Evolutionary conservation across 306 rosid genomes (phyloP).

Genomic region (Inga leiocalycina): DNA sequence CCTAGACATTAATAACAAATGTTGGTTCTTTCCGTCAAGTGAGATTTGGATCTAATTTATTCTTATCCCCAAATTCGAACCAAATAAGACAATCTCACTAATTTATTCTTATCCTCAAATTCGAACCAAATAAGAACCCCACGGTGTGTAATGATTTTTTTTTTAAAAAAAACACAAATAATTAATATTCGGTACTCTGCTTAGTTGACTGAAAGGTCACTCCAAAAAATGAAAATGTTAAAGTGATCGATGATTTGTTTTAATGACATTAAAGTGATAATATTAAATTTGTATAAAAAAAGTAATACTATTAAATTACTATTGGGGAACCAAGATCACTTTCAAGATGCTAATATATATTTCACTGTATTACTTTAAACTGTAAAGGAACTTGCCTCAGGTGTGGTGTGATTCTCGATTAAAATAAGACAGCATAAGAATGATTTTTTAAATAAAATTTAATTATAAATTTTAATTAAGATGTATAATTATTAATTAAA

Average conservation of each 20-base stretch:
- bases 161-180: neutral
- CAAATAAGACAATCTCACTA: neutral
- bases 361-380: neutral
- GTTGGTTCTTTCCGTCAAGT: neutral
- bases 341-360: conserved; percentile 1
- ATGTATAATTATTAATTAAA: neutral
- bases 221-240: neutral
- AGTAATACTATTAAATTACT: neutral
- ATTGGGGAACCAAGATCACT: conserved; percentile 16
- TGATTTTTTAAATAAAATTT: neutral
- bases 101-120: neutral
- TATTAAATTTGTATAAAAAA: neutral
- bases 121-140: neutral
- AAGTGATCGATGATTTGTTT: neutral
- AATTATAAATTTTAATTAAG: neutral
- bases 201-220: neutral
- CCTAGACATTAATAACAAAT: neutral
- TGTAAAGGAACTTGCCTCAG: neutral
- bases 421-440: neutral
- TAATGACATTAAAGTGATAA: conserved; percentile 8
- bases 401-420: neutral
- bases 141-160: neutral
- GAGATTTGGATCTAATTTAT: neutral
- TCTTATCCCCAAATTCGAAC: neutral
- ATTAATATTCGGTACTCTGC: neutral